Evolutionary conservation across 2,329 filamentous ascomycete genomes (phyloP).

Genomic region (Orbilia quercus): DNA sequence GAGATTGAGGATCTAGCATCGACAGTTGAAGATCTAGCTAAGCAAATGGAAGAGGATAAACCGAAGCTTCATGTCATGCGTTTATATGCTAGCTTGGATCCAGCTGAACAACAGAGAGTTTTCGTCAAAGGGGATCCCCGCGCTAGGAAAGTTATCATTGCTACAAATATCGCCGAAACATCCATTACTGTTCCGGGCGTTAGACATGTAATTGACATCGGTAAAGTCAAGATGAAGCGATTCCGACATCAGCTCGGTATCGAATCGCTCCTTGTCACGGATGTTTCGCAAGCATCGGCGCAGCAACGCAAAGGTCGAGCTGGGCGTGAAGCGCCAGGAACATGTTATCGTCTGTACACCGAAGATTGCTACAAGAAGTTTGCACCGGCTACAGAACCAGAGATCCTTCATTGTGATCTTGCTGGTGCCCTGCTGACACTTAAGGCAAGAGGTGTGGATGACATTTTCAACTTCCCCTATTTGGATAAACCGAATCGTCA

Average conservation of each 20-base stretch:
- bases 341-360: conserved; percentile 90
- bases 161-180: conserved; percentile 98
- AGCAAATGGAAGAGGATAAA: conserved; percentile 69
- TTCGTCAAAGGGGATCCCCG: conserved; percentile 78
- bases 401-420: conserved; percentile 90
- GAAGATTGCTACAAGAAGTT: conserved; percentile 75
- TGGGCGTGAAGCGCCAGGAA: conserved; percentile 88
- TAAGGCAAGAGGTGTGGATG: conserved; percentile 87
- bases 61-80: conserved; percentile 74
- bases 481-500: conserved; percentile 83
- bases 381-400: conserved; percentile 80
- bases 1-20: conserved; percentile 85
- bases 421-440: conserved; percentile 88
- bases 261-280: conserved; percentile 80
- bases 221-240: conserved; percentile 93
- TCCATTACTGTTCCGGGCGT: conserved; percentile 96
- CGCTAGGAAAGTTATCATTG: conserved; percentile 86
- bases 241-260: conserved; percentile 85
- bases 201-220: conserved; percentile 88
- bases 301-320: conserved; percentile 92
- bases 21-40: conserved; percentile 81
- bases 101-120: conserved; percentile 84
- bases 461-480: conserved; percentile 84
- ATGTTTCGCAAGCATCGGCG: conserved; percentile 89
- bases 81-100: conserved; percentile 88